These are phyloP conservation scores for Debaryomyces coudertii DNA, from an alignment of 1,139 yeast genomes.

Conservation along the genomic window DNA sequence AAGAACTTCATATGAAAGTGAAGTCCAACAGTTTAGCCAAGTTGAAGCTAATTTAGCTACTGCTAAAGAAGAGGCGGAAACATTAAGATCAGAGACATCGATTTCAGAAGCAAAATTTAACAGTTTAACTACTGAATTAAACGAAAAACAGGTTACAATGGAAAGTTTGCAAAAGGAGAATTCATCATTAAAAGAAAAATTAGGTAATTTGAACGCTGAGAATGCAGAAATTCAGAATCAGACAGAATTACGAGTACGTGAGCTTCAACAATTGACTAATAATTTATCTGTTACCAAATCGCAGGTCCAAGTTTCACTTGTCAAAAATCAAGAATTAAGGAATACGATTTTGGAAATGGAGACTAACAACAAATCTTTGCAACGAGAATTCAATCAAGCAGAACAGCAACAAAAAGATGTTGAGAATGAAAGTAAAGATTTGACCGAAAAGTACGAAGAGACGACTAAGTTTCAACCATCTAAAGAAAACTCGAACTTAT, in stretches of 20 bases:
- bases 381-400: conserved; percentile 28
- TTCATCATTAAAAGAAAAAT: conserved; percentile 63
- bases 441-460: conserved; percentile 16
- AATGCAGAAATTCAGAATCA: conserved; percentile 60
- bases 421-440: conserved; percentile 42
- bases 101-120: conserved; percentile 81
- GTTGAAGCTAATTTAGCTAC: conserved; percentile 62
- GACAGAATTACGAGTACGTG: conserved; percentile 52
- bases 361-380: conserved; percentile 25
- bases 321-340: conserved; percentile 54
- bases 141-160: conserved; percentile 59
- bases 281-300: conserved; percentile 67
- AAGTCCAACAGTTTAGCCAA: conserved; percentile 71
- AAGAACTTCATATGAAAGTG: conserved; percentile 74
- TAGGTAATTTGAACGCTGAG: conserved; percentile 70
- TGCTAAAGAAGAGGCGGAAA: conserved; percentile 71
- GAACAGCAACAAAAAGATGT: conserved; percentile 26
- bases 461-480: not conserved
- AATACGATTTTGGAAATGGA: conserved; percentile 33
- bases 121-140: conserved; percentile 69
- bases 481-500: conserved; percentile 9
- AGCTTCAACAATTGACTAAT: conserved; percentile 62
- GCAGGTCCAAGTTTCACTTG: conserved; percentile 64
- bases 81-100: conserved; percentile 73
- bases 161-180: conserved; percentile 72